phyloP scores from a whole-genome alignment of 768 basidiomycete genomes.

The Boletus bicolor region DNA sequence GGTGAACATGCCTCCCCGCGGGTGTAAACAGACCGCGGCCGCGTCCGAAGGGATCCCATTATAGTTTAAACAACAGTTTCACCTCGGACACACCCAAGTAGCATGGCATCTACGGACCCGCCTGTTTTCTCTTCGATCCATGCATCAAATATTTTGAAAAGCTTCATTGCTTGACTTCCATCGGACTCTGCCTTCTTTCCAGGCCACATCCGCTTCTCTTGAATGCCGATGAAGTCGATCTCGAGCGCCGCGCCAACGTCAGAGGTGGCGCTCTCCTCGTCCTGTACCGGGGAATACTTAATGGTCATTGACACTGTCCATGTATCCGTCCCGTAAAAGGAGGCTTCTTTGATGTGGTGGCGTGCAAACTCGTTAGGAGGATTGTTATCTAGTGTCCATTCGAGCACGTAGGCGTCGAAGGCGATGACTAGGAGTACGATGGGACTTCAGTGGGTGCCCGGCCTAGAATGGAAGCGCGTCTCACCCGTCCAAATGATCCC shows the following conservation, averaged over 20 bases:
- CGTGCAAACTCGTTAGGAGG: slow-evolving; percentile 74
- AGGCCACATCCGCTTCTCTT: slow-evolving; percentile 85
- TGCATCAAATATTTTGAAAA: slow-evolving; percentile 72
- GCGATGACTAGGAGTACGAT: slow-evolving; percentile 57
- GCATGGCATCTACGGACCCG: slow-evolving; percentile 62
- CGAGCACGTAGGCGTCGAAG: slow-evolving; percentile 85
- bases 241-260: slow-evolving; percentile 31
- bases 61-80: slow-evolving; percentile 38
- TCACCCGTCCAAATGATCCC: slow-evolving; percentile 84
- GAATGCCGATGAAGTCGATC: slow-evolving; percentile 78
- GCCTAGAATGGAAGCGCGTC: slow-evolving; percentile 12
- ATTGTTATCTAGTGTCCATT: slow-evolving; percentile 78
- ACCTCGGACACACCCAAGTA: slow-evolving; percentile 73
- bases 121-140: slow-evolving; percentile 68
- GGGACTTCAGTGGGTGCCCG: background rate
- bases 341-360: slow-evolving; percentile 91
- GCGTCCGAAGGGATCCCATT: background rate
- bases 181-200: slow-evolving; percentile 51
- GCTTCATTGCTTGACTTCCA: slow-evolving; percentile 57
- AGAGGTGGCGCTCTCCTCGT: background rate
- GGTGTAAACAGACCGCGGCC: background rate
- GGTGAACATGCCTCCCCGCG: background rate
- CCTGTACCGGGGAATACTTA: slow-evolving; percentile 39
- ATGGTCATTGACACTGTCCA: slow-evolving; percentile 75
- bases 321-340: slow-evolving; percentile 73